Base-by-base conservation (phyloP, 2,329 filamentous ascomycete species). In the Trichoderma asperellum region DNA sequence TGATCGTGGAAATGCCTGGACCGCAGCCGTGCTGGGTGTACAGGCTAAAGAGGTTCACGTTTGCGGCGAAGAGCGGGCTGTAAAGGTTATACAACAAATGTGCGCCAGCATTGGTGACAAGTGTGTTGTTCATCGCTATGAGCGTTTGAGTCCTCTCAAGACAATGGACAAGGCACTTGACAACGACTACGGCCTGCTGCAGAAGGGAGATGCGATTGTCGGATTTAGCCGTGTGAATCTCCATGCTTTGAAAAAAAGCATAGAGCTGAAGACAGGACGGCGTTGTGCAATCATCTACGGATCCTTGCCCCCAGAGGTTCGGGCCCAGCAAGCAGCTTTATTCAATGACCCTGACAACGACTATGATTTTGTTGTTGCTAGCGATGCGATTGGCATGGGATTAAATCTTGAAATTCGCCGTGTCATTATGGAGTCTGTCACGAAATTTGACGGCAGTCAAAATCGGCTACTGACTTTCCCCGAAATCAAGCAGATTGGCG, bases 291-390 rank as follows among this genome's bases (percentile, higher is more conserved):
- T 97, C 68, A 92, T 99, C 2, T 99, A 99, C 78, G 96, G 96
- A 49, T 90, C 91, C 62, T 80, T 99, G 55, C 96, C 96, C 0
- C 95, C 96, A 1, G 96, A 99, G 78, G 97, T 95, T 52, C 88
- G 96, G 71, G 93, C 94, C 3, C 90, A 95, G 76, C 96, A 99
- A 81, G 96, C 96, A 0, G 89, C 89, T 18, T 84, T 98, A 0
- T 99, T 99, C 84, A 99, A 99, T 76, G 92, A 98, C 72, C 94
- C 94, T 0, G 81, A 97, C 77, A 99, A 96, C 77, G 94, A 97
- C 70, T 99, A 97, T 77, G 96, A 99, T 77, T 96, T 90, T 74
- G 84, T 99, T 6, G 94, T 96, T 32, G 96, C 96, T 10, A 97
- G 93, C 74, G 94, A 97, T 80, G 96, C 96, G 58, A 95, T 99